Evolutionary conservation across 108 stramenopile genomes (phyloP), one percentile per base, ranked within the genome.

Genomic region (Conticribra guillardii): DNA sequence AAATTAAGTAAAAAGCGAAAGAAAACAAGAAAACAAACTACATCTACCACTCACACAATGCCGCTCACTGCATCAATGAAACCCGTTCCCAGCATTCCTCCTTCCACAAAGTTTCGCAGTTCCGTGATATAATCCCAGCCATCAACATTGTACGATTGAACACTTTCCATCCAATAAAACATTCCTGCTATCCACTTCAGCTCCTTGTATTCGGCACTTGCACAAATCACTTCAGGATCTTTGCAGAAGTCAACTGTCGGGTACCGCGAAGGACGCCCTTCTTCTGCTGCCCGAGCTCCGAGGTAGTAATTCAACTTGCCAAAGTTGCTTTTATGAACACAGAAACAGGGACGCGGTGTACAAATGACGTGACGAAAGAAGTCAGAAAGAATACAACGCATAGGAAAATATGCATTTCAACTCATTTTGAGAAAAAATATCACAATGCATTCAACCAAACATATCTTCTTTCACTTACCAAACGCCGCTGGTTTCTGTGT

Each of bases 161-260:
- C 52, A 7, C 19, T 22, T 8, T 54, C 54, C 2, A 76, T 45
- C 75, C 75, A 76, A 34, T 69, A 80, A 49, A 80, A 80, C 59
- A 63, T 60, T 7, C 79, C 78, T 2, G 78, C 71, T 1, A 79
- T 73, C 78, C 73, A 80, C 23, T 80, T 80, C 34, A 80, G 58
- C 52, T 74, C 79, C 29, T 60, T 59, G 60, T 69, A 59, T 37
- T 69, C 67, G 2, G 34, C 5, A 21, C 58, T 61, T 1, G 67
- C 3, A 22, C 74, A 76, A n/a, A 76, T 76, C 33, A 48, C 33
- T 54, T 76, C 67, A 8, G 74, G 69, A 22, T 70, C 73, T 31
- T 68, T 68, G 67, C 67, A 66, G 24, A 70, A 70, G 59, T 60
- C 59, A 14, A 70, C 60, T 16, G 28, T 58, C 3, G 65, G 59